Evolutionary conservation across 495 filamentous ascomycete genomes (phyloP).

Genomic region (Podospora pseudoanserina): DNA sequence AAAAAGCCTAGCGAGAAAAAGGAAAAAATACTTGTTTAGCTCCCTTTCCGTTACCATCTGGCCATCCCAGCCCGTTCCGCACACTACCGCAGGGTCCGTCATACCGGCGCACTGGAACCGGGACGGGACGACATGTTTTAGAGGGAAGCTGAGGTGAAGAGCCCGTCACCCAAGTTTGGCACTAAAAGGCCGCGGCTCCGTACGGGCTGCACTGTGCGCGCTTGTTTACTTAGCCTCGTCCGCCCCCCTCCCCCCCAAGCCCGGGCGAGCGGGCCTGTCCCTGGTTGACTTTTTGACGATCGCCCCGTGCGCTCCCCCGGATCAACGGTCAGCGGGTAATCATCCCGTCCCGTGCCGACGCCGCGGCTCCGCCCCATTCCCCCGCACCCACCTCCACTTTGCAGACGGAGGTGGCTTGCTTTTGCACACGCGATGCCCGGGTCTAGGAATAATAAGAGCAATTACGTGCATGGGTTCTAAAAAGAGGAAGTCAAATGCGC

Average conservation of each 20-base stretch:
- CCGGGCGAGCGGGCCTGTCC: neutral
- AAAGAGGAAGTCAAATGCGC: neutral
- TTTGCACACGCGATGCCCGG: neutral
- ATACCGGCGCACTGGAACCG: conserved; percentile 2
- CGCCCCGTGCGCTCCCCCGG: neutral
- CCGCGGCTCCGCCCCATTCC: neutral
- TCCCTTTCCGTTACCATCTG: neutral
- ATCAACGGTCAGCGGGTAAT: neutral
- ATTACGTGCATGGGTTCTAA: too few species aligned
- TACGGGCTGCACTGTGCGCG: neutral
- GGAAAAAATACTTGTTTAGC: neutral
- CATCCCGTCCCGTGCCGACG: neutral
- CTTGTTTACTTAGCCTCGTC: neutral
- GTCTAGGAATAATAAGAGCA: neutral
- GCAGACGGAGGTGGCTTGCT: neutral
- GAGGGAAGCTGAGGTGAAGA: too few species aligned
- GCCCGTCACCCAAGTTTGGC: neutral
- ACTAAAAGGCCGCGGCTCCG: neutral
- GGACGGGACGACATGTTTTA: neutral
- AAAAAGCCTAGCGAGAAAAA: neutral
- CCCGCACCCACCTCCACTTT: neutral
- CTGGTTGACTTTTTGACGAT: neutral
- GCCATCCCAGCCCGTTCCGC: conserved; percentile 1
- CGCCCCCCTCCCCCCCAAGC: neutral
- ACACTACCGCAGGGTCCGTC: neutral